Evolutionary conservation across 768 basidiomycete genomes (phyloP).

Genomic region (Strobilomyces echinocephalus): DNA sequence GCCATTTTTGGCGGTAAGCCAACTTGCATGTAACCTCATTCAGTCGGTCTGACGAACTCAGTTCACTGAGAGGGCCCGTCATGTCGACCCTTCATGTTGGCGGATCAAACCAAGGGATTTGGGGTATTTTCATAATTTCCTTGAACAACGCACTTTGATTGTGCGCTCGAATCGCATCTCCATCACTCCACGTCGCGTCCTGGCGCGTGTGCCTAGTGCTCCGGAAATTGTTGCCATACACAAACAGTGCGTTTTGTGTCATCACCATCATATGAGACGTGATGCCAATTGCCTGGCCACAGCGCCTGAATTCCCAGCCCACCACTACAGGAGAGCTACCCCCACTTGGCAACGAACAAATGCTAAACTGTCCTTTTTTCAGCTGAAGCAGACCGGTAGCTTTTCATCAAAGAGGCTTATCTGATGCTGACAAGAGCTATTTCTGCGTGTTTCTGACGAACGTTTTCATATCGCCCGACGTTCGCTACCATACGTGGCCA

Average conservation of each 20-base stretch:
- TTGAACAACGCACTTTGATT: background rate
- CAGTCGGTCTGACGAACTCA: background rate
- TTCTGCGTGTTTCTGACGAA: conserved; percentile 16
- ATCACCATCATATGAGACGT: conserved; percentile 3
- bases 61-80: conserved; percentile 1
- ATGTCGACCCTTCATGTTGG: conserved; percentile 8
- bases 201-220: background rate
- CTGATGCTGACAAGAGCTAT: conserved; percentile 16
- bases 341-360: conserved; percentile 15
- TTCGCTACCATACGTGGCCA: conserved; percentile 11
- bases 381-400: conserved; percentile 14
- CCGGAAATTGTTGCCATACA: conserved; percentile 24
- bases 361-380: conserved; percentile 8
- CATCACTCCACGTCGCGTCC: conserved; percentile 1
- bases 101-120: background rate
- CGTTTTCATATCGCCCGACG: conserved; percentile 25
- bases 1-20: conserved; percentile 6
- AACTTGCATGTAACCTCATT: background rate
- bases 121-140: conserved; percentile 9
- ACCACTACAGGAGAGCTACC: conserved; percentile 17
- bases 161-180: conserved; percentile 8
- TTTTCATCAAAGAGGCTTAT: conserved; percentile 24
- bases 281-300: background rate
- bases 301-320: background rate
- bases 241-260: conserved; percentile 13